phyloP scores from a whole-genome alignment of 208 protist genomes.

The Vickermania spadyakhi region DNA sequence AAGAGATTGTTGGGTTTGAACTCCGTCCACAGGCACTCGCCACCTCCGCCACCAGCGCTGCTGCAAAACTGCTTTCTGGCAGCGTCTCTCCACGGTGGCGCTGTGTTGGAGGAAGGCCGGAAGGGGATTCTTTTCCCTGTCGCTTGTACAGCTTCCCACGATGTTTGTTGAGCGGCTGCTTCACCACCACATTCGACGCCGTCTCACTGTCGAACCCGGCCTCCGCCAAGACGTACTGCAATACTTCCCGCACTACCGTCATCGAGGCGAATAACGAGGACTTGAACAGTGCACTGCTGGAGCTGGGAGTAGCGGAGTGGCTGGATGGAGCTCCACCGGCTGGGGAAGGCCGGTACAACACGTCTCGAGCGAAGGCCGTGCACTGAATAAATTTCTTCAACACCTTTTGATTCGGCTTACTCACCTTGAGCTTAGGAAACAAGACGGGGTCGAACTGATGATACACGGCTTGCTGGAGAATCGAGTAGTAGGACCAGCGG shows the following conservation, averaged over 20 bases:
- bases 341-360: slow-evolving; percentile 2
- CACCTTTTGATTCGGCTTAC: slow-evolving; percentile 4
- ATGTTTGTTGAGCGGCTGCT: background rate
- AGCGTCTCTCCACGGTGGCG: too few relatives aligned
- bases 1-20: too few relatives aligned
- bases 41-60: background rate
- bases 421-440: slow-evolving; percentile 11
- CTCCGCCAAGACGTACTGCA: background rate
- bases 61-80: background rate
- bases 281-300: background rate
- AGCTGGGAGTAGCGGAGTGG: background rate
- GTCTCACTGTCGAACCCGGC: slow-evolving; percentile 1
- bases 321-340: background rate
- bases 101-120: too few relatives aligned
- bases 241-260: background rate
- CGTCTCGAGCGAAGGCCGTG: slow-evolving; percentile 2
- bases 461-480: slow-evolving; percentile 25
- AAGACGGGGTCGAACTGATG: slow-evolving; percentile 19
- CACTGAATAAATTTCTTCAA: slow-evolving; percentile 7
- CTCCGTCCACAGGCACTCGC: background rate
- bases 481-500: slow-evolving; percentile 22
- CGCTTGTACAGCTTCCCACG: too few relatives aligned
- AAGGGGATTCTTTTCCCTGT: too few relatives aligned
- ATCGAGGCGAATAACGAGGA: background rate
- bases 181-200: background rate